Evolutionary conservation across 2,329 filamentous ascomycete genomes (phyloP), one percentile per base, ranked within the genome.

Genomic region (Saccharata proteae): DNA sequence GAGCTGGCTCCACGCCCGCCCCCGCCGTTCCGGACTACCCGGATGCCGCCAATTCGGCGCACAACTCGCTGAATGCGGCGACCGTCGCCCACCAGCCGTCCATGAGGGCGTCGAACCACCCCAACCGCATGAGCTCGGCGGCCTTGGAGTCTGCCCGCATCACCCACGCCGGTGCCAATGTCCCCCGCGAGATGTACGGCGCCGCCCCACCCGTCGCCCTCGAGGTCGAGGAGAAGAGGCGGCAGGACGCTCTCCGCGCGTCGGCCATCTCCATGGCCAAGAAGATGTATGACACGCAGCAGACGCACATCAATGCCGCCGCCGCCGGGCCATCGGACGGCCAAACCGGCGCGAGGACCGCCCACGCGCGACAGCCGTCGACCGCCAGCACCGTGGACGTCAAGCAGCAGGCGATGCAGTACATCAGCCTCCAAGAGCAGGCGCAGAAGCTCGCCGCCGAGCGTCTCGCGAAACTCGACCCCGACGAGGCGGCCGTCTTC

Each of bases 251-350:
- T 4, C 62, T 93, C 3, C 79, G 78, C 40, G 82, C 84, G 17
- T 88, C 84, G 13, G 84, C 86, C 3, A 64, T 93, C 3, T 82
- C 80, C 8, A 93, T 94, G 84, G 85, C 86, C 5, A 80, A 78
- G 55, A 74, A 79, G 43, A 88, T 93, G 75, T 93, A 85, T 49
- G 71, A 64, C 8, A 63, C 72, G 19, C 77, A 84, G 43, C 73
- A 82, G 39, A 71, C 68, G 38, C 67, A 67, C 38, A 62, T 69
- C 2, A 69, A 74, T 5, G 61, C 65, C 18, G 44, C 43, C 21
- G 29, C 47, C 14, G 38, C 56, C 61, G 17, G 60, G 61, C 31
- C 33, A 18, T 49, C 45, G 14, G 39, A 44, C 16, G 54, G 51
- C 35, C 52, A 41, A 32, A 52, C 43, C 9, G 54, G 51, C 19